Base-by-base conservation (phyloP, 2,329 filamentous ascomycete genomes). In the Hypoxylon sp. region DNA sequence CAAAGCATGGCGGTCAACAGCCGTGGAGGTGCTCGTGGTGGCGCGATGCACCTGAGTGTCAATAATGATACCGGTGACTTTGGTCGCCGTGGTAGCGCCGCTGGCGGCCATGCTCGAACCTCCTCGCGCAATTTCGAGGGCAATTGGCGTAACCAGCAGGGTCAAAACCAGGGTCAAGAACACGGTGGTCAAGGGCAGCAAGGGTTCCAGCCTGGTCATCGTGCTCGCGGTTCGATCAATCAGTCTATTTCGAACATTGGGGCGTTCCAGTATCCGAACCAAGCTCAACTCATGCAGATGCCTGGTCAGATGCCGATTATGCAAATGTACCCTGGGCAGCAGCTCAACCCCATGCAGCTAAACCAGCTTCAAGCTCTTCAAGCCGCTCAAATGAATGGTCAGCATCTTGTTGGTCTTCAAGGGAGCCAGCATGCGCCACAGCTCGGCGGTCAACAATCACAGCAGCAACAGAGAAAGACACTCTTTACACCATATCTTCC, bases 401-500 rank as follows among this genome's bases (percentile, higher is more conserved):
- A 94, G 76, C 87, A 88, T 70, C 86, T 94, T 74, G 88, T 91
- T 76, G 86, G 88, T 63, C 83, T 90, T 32, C 85, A 87, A 74
- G 82, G 85, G 43, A 92, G 90, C 75, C 92, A 96, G 78, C 92
- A 95, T 75, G 89, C 88, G 55, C 88, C 88, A 41, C 88, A 86
- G 70, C 75, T 87, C 78, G 88, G 82, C 77, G 89, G 84, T 75
- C 88, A 89, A 71, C 87, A 90, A 72, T 88, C 90, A 69, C 91
- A 95, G 72, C 90, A 96, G 75, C 93, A 97, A 77, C 94, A 97
- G 82, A 91, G 96, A 77, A 99, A 99, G 87, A 99, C 96, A 1
- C 88, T 99, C 21, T 99, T 99, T 83, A 98, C 96, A 73, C 96
- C 96, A 68, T 99, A 99, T 76, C 87, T 99, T 53, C 95, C 96